Evolutionary conservation across 2,329 filamentous ascomycete genomes (phyloP), one percentile per base, ranked within the genome.

Genomic region (Gnomoniopsis sp.): DNA sequence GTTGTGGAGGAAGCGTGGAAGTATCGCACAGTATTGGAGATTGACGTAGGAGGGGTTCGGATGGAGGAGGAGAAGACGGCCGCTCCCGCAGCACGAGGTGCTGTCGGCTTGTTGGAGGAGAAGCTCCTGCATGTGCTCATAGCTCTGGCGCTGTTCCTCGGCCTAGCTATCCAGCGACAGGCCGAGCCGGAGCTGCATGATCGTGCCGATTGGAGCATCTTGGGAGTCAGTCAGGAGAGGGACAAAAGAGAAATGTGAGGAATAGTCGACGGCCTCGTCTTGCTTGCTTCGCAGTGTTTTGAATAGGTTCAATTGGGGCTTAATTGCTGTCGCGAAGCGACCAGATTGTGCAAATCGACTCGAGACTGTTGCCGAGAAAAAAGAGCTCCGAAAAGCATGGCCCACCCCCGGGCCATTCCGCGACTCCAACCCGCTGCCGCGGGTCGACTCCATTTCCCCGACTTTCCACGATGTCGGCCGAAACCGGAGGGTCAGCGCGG

Each of bases 1-100:
- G 72, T 81, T 65, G 66, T 58, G 43, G 77, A 68, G 55, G 78
- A 78, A 63, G 73, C 75, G 70, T 81, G 78, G 64, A 82, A 69
- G 62, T 68, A 69, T 68, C 72, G 66, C 50, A 66, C 69, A 49
- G 69, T 38, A 51, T 48, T 38, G 53, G 26, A 22, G 21, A 54
- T n/a, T 53, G 51, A 55, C 49, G 44, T 36, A 41, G 21, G 11
- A 47, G 60, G 30, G 21, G 54, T 43, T 47, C 50, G 17, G 21
- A 38, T 43, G 22, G 26, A 15, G 21, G 49, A 47, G 51, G 47
- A 46, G 34, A 17, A 10, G 44, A 30, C 26, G 52, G 52, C 33
- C 34, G 19, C 14, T 6, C 21, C 36, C 14, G 36, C 53, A 19
- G 38, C 26, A 21, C 26, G 46, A n/a, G 47, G 2, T 26, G 51